Base-by-base conservation (phyloP, 768 basidiomycete genomes). In the Phlebiopsis gigantea region DNA sequence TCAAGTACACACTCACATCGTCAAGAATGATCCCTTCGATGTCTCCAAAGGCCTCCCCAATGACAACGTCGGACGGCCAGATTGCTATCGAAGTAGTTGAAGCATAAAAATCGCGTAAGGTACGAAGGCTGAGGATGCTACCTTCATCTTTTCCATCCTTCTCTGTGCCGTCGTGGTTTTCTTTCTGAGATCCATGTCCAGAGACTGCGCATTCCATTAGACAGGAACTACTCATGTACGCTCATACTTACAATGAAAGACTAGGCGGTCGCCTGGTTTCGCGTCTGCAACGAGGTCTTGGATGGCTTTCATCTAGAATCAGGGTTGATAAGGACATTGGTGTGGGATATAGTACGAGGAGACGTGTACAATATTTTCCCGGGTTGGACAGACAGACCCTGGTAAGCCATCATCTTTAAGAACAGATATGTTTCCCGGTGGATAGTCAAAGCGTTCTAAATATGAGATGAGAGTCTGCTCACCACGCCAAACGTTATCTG, bases 121-220 rank as follows among this genome's bases (percentile, higher is more conserved):
- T 5, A 3, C 4, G 24, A 44, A 24, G 22, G 9, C 14, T 6
- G 17, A 34, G 9, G 7, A 29, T 17, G 15, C 8, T 55, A 81
- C 82, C 77, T 69, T 84, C 82, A 47, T 83, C 81, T 55, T 72
- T 65, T 2, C 79, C 82, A 21, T 75, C 46, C 4, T 31, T 70
- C 58, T 83, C 81, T 1, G 68, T 75, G 8, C 71, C 67, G 57
- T 80, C 70, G 17, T 66, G 56, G 24, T 76, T 79, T 1, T 71
- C 59, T 6, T 75, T 67, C 58, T 84, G 82, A 12, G 62, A 60
- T 0, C 75, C 76, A 60, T 84, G 82, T 0, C 82, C 82, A 0
- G 81, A 76, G 61, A 79, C 77, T 79, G 56, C 8, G 9, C 24
- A 29, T 5, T n/a, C 7, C 3, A 39, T 45, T n/a, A 48, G 21